Percentiles rank a stretch among this genome's conserved stretches.
phyloP scores from a whole-genome alignment of 2,329 filamentous ascomycete species.

The Sporothrix variecibatus region DNA sequence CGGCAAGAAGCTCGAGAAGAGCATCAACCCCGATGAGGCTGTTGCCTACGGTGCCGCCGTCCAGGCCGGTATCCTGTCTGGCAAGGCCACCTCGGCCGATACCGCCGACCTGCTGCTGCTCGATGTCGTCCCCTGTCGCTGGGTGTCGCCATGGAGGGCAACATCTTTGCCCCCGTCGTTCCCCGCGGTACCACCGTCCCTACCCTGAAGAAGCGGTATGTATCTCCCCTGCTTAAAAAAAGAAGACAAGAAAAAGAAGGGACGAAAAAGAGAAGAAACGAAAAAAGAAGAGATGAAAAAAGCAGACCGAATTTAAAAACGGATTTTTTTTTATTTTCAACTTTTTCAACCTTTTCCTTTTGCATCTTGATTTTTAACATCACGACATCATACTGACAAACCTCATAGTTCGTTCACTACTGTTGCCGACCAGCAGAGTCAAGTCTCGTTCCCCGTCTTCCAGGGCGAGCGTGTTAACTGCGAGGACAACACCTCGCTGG shows the following conservation, averaged over 20 bases:
- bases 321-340: background rate
- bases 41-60: constrained; percentile 98
- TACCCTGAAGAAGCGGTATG: constrained; percentile 70
- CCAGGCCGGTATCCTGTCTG: constrained; percentile 97
- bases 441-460: constrained; percentile 88
- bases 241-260: too few species aligned
- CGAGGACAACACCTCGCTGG: constrained; percentile 95
- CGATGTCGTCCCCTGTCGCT: constrained; percentile 93
- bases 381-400: background rate
- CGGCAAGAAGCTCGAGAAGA: constrained; percentile 99
- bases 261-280: too few species aligned
- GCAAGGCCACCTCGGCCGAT: constrained; percentile 94
- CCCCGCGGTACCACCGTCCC: constrained; percentile 76
- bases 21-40: constrained; percentile 99
- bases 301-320: background rate
- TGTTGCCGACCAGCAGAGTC: constrained; percentile 72
- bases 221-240: constrained; percentile 29
- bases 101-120: constrained; percentile 92
- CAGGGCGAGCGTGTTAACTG: constrained; percentile 98
- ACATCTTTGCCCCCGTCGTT: constrained; percentile 96
- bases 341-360: background rate
- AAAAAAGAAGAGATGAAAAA: too few species aligned
- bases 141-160: constrained; percentile 98
- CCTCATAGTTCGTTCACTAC: constrained; percentile 73
- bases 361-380: background rate